Base-by-base conservation (phyloP, 2,329 filamentous ascomycete species). In the Colletotrichum tropicicola region DNA sequence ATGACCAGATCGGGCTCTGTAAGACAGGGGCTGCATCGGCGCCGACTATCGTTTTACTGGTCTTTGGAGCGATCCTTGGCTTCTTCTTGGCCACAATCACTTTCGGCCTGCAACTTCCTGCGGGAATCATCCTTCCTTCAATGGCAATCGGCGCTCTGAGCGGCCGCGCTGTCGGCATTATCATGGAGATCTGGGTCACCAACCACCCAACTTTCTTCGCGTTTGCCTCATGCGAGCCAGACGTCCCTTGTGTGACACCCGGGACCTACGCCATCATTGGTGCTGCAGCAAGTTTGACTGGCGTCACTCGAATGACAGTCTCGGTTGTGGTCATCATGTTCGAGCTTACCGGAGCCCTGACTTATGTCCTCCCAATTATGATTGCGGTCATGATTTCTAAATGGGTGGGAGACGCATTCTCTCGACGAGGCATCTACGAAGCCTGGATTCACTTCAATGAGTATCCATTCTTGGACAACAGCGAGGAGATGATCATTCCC, bases 321-420 rank as follows among this genome's bases (percentile, higher is more conserved):
- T 98, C 94, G 12, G 98, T 99, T 70, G 95, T 99, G 5, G 96
- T 98, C 73, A 99, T 99, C 80, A 98, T 98, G 92, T 99, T 99
- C 74, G 96, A 99, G 81, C 89, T 99, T 59, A 99, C 96, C 0
- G 96, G 96, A 55, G 96, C 96, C 1, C 85, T 99, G 27, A 97
- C 94, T 1, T 98, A 98, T 74, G 95, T 99, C 51, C 88, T 99
- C 7, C 96, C 96, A 58, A 99, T 98, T 77, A 99, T 99, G 96
- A 92, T 99, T 68, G 94, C 94, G 44, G 96, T 99, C 73, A 97
- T 99, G 94, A 86, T 98, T 45, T 92, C 92, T 68, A 99, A 99
- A 81, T 99, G 96, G 96, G 93, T 97, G 25, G 96, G 94, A 73
- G 96, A 99, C 77, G 95, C 94, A 52, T 94, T 99, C 77, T 94